These are phyloP conservation scores for Pichia sp. DNA, from an alignment of 1,139 yeast species.

Conservation along the genomic window DNA sequence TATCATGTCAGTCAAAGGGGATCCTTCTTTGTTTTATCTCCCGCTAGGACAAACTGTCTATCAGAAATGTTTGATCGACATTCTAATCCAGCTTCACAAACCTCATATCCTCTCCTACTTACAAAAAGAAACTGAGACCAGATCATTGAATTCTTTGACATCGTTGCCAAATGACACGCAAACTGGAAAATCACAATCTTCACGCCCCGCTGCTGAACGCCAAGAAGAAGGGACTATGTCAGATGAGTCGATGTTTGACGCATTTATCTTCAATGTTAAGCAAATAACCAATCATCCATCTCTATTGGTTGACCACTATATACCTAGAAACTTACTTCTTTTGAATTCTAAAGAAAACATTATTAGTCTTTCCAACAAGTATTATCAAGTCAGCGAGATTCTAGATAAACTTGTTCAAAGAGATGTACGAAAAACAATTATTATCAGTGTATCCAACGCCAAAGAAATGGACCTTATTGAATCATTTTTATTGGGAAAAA, in stretches of 20 bases:
- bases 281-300: slow-evolving; percentile 61
- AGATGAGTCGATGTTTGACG: slow-evolving; percentile 33
- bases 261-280: slow-evolving; percentile 48
- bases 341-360: slow-evolving; percentile 60
- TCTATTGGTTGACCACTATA: slow-evolving; percentile 66
- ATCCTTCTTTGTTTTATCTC: slow-evolving; percentile 40
- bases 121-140: slow-evolving; percentile 11
- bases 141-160: background rate
- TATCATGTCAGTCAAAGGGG: background rate
- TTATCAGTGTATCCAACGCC: slow-evolving; percentile 57
- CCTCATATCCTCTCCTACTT: slow-evolving; percentile 31
- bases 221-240: slow-evolving; percentile 22
- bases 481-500: slow-evolving; percentile 60
- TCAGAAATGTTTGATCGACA: slow-evolving; percentile 54
- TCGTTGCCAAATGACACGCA: background rate
- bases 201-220: background rate
- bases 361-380: slow-evolving; percentile 54
- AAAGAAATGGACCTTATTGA: slow-evolving; percentile 71
- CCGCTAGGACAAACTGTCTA: slow-evolving; percentile 54
- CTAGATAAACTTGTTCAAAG: slow-evolving; percentile 34
- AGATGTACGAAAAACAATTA: slow-evolving; percentile 32
- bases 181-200: background rate
- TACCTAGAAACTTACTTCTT: slow-evolving; percentile 61
- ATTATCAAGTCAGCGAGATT: slow-evolving; percentile 49
- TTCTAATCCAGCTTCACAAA: slow-evolving; percentile 49